These are phyloP conservation scores for Paxillus rubicundulus DNA, from an alignment of 768 basidiomycete species.

Conservation along the genomic window DNA sequence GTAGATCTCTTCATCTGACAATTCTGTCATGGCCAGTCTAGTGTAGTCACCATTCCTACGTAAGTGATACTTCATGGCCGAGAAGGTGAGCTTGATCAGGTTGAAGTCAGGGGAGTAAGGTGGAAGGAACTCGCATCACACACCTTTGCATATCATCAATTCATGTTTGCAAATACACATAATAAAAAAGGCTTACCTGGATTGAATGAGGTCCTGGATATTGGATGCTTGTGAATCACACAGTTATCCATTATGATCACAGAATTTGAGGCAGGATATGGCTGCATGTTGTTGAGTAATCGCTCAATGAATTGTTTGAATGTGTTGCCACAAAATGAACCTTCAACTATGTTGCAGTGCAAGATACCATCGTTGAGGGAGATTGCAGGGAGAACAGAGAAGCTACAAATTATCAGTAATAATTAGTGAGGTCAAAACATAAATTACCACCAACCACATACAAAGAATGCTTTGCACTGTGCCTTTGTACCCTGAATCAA, in stretches of 20 bases:
- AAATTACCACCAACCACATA: constrained; percentile 20
- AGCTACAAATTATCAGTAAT: constrained; percentile 12
- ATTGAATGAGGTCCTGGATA: constrained; percentile 29
- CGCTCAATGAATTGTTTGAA: constrained; percentile 35
- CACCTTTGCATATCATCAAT: not conserved
- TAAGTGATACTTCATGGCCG: too few species aligned
- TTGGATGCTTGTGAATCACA: constrained; percentile 37
- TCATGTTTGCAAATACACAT: not conserved
- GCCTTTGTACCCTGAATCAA: not conserved
- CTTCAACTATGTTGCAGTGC: constrained; percentile 25
- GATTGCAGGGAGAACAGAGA: constrained; percentile 32
- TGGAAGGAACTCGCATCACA: constrained; percentile 20
- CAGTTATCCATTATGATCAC: constrained; percentile 42
- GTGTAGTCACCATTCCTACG: constrained; percentile 15
- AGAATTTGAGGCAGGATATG: constrained; percentile 33
- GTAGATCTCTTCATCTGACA: constrained; percentile 24
- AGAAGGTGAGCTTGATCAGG: too few species aligned
- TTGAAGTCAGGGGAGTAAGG: constrained; percentile 40
- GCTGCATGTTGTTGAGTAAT: constrained; percentile 37
- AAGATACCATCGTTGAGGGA: constrained; percentile 32
- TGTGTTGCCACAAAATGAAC: constrained; percentile 24
- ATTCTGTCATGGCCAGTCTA: constrained; percentile 7
- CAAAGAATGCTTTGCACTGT: constrained; percentile 9
- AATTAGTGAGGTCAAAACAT: not conserved
- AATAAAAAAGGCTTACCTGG: constrained; percentile 9